Evolutionary conservation across 1,139 yeast species (phyloP).

Genomic region (Candida sojae): DNA sequence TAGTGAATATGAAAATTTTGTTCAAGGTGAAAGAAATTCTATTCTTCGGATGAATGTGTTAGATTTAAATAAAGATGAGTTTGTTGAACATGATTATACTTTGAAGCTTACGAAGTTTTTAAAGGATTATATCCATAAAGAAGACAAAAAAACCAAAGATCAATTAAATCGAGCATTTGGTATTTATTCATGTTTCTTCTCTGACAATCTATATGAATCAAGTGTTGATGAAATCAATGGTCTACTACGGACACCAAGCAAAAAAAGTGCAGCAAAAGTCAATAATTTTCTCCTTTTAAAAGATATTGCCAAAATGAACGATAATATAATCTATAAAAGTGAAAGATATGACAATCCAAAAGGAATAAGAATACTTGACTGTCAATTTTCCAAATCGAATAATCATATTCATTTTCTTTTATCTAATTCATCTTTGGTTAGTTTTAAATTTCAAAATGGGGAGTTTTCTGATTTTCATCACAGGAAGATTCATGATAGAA

Average conservation of each 20-base stretch:
- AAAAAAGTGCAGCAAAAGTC: neutral
- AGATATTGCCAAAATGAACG: neutral
- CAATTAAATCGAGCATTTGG: constrained; percentile 7
- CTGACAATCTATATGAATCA: neutral
- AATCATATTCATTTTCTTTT: neutral
- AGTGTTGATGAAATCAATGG: constrained; percentile 9
- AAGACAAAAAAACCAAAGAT: neutral
- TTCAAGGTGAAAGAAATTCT: neutral
- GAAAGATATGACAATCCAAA: neutral
- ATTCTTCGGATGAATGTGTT: neutral
- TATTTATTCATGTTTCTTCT: neutral
- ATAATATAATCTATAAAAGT: neutral
- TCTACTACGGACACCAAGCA: neutral
- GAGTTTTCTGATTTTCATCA: constrained; percentile 4
- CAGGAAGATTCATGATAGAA: neutral
- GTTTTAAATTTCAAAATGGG: neutral
- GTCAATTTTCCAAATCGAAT: neutral
- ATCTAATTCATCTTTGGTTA: constrained; percentile 5
- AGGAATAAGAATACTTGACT: neutral
- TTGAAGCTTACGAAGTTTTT: constrained; percentile 6
- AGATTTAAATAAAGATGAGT: neutral
- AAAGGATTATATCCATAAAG: neutral
- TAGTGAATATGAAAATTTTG: neutral
- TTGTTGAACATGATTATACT: constrained; percentile 3
- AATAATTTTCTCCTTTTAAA: neutral